Base-by-base conservation (phyloP, 2,329 filamentous ascomycete species). In the Talaromyces funiculosus region DNA sequence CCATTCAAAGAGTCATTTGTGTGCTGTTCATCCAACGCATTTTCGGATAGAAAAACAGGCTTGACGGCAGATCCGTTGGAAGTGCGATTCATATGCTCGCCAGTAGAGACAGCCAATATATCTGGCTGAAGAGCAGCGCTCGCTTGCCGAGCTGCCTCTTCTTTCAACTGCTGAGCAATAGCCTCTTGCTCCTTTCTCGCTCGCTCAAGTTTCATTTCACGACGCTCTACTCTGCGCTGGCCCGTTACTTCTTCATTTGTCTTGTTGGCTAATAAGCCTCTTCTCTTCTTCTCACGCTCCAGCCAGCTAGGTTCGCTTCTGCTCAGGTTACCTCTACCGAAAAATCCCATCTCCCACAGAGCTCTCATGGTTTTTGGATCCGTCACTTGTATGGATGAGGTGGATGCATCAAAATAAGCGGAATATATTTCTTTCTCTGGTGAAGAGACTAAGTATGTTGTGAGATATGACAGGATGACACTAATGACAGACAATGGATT, bases 281-380 rank as follows among this genome's bases (percentile, higher is more conserved):
- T 82, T 55, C 88, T 84, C 29, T 88, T 86, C 73, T 90, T 88
- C 74, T 96, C 91, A 64, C 89, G 83, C 65, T 90, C 89, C 55
- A 96, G 75, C 94, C 94, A 99, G 67, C 87, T 94, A 3, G 93
- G 93, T 73, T 99, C 93, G 80, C 92, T 97, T 68, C 95, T 86
- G 78, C 92, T 97, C 61, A 97, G 79, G 67, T 81, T 93, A 47
- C 94, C 94, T 75, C 97, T 97, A 53, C 95, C 95, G 75, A 93
- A 99, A 76, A 99, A 99, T 4, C 94, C 94, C 78, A 95, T 90
- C 75, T 96, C 90, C 94, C 95, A 99, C 24, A 99, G 76, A 1
- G 88, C 90, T 59, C 89, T 83, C 64, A 95, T 87, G 3, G 90
- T 87, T 59, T 82, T 81, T 26, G 86, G 80, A 72, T 97, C 88